A percentile compares a stretch with the other conserved stretches of the same genome.
Evolutionary conservation across 2,329 filamentous ascomycete species (phyloP).

Genomic region (Phyllosticta capitalensis): DNA sequence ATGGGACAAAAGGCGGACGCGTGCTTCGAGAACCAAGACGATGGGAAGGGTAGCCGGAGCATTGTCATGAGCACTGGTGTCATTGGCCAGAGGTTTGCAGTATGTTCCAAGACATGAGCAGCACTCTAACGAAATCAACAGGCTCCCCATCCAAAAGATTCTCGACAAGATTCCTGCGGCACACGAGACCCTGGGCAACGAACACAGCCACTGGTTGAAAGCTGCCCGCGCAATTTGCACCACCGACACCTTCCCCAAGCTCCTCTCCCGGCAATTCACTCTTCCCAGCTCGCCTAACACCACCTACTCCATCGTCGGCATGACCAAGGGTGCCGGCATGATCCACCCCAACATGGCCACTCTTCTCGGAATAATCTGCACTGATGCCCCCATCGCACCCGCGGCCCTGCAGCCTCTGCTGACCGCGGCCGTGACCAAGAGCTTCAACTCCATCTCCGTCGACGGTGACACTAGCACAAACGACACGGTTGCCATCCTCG

Average conservation of each 20-base stretch:
- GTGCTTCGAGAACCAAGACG: slow-evolving; percentile 39
- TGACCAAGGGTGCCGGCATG: slow-evolving; percentile 98
- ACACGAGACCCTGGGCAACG: slow-evolving; percentile 58
- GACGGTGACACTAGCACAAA: slow-evolving; percentile 98
- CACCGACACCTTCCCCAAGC: slow-evolving; percentile 96
- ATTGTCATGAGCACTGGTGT: slow-evolving; percentile 98
- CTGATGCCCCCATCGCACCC: slow-evolving; percentile 72
- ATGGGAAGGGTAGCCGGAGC: slow-evolving; percentile 49
- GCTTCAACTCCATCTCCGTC: slow-evolving; percentile 94
- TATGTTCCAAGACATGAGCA: slow-evolving; percentile 2
- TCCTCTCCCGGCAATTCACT: slow-evolving; percentile 73
- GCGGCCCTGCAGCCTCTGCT: slow-evolving; percentile 60
- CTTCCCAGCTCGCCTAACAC: slow-evolving; percentile 68
- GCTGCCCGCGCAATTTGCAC: slow-evolving; percentile 92
- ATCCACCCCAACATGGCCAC: slow-evolving; percentile 99
- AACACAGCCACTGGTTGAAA: slow-evolving; percentile 77
- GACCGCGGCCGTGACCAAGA: slow-evolving; percentile 64
- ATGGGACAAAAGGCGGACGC: slow-evolving; percentile 77
- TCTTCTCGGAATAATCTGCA: slow-evolving; percentile 81
- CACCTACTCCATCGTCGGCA: slow-evolving; percentile 79
- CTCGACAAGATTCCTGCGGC: slow-evolving; percentile 70
- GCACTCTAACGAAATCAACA: slow-evolving; percentile 23
- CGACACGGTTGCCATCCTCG: slow-evolving; percentile 88
- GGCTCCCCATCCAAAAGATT: slow-evolving; percentile 86
- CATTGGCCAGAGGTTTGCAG: slow-evolving; percentile 71